Evolutionary conservation across 169 alveolate species (phyloP).

Genomic region (Cyclospora cayetanensis): DNA sequence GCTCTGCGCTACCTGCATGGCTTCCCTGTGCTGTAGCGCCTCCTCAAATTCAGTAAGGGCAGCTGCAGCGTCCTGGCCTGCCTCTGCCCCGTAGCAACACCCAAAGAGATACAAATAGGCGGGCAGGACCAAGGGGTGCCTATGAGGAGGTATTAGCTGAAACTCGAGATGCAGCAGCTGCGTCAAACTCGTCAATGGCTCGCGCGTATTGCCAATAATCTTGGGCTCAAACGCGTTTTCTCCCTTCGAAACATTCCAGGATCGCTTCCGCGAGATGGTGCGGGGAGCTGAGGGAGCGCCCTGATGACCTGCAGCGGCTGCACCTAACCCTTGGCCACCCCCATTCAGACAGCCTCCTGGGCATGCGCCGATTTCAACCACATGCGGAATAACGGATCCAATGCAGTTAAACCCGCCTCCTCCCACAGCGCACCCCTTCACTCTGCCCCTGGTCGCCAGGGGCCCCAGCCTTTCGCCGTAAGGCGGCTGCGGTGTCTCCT

Average conservation of each 20-base stretch:
- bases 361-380: conserved; percentile 93
- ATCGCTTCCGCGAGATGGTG: too few relatives aligned
- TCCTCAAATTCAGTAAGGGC: neutral
- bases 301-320: neutral
- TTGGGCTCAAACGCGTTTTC: neutral
- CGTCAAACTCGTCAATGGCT: neutral
- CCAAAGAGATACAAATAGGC: neutral
- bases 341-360: conserved; percentile 95
- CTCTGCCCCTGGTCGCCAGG: too few relatives aligned
- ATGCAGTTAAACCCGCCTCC: neutral
- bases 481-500: neutral
- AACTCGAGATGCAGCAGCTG: neutral
- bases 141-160: neutral
- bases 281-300: neutral
- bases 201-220: neutral
- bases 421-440: neutral
- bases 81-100: conserved; percentile 29
- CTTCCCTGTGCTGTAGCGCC: neutral
- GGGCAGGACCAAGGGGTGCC: conserved; percentile 1
- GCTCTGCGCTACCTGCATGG: neutral
- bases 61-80: neutral
- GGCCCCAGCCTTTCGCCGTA: neutral
- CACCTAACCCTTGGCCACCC: conserved; percentile 85
- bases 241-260: neutral
- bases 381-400: conserved; percentile 71